phyloP scores from a whole-genome alignment of 768 basidiomycete species.

The Neoboletus subvelutipes region DNA sequence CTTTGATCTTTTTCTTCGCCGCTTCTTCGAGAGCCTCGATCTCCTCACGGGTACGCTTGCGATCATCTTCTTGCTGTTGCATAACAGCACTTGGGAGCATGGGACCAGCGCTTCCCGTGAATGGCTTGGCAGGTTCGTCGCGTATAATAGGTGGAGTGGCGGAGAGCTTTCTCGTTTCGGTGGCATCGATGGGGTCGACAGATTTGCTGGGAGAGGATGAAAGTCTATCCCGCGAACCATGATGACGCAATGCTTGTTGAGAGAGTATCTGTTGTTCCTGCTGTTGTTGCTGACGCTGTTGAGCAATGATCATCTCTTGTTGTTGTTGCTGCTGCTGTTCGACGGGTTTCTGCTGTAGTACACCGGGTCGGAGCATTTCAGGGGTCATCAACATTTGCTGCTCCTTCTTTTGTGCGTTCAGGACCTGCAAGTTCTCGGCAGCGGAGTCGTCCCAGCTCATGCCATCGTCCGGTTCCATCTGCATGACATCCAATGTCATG shows the following conservation, averaged over 20 bases:
- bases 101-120: conserved; percentile 20
- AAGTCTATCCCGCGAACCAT: conserved; percentile 51
- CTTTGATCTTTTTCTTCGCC: conserved; percentile 49
- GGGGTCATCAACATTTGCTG: conserved; percentile 30
- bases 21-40: conserved; percentile 44
- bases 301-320: conserved; percentile 28
- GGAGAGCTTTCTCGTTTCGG: conserved; percentile 74
- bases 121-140: conserved; percentile 38
- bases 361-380: conserved; percentile 37
- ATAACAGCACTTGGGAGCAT: conserved; percentile 40
- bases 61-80: conserved; percentile 52
- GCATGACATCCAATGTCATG: conserved; percentile 31
- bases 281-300: conserved; percentile 37
- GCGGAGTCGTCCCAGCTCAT: conserved; percentile 85
- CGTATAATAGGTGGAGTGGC: conserved; percentile 79
- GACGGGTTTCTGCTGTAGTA: conserved; percentile 24
- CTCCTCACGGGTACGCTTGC: conserved; percentile 54
- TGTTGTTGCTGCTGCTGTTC: conserved; percentile 19
- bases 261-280: conserved; percentile 31
- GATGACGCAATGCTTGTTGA: conserved; percentile 38
- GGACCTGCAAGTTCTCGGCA: conserved; percentile 50
- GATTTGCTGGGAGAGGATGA: conserved; percentile 29
- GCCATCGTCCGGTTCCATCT: conserved; percentile 75
- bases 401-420: conserved; percentile 27
- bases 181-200: conserved; percentile 66